phyloP scores from a whole-genome alignment of 73 alveolate genomes.

The Paramecium tetraurelia region DNA sequence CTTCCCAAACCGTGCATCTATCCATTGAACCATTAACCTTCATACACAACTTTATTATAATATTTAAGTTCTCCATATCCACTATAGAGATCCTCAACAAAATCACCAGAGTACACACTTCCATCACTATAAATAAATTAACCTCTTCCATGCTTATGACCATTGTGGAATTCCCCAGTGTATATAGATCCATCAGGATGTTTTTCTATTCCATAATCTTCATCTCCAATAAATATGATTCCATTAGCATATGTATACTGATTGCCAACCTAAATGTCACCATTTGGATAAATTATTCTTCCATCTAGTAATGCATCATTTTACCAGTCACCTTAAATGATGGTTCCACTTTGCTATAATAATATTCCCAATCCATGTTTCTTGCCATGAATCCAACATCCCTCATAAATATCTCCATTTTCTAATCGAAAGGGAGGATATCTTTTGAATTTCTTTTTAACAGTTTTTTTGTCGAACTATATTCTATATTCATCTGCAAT shows the following conservation, averaged over 20 bases:
- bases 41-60: constrained; percentile 22
- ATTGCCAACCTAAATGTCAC: constrained; percentile 1
- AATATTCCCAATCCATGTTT: constrained; percentile 51
- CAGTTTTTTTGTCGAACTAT: background rate
- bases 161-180: constrained; percentile 42
- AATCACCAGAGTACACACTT: constrained; percentile 50
- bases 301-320: background rate
- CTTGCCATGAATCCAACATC: constrained; percentile 52
- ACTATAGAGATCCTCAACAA: background rate
- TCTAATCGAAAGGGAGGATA: constrained; percentile 40
- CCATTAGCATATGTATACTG: constrained; percentile 21
- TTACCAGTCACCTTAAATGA: constrained; percentile 35
- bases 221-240: constrained; percentile 22
- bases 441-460: constrained; percentile 30
- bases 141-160: constrained; percentile 50
- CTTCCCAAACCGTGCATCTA: constrained; percentile 70
- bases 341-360: background rate
- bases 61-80: constrained; percentile 58
- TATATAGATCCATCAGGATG: constrained; percentile 37
- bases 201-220: background rate
- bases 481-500: background rate
- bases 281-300: constrained; percentile 39
- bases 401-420: constrained; percentile 50
- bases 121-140: background rate
- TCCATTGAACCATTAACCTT: constrained; percentile 46